These are phyloP conservation scores for Solanum megistacrolobum DNA, from an alignment of 257 asterid genomes.

Conservation along the genomic window DNA sequence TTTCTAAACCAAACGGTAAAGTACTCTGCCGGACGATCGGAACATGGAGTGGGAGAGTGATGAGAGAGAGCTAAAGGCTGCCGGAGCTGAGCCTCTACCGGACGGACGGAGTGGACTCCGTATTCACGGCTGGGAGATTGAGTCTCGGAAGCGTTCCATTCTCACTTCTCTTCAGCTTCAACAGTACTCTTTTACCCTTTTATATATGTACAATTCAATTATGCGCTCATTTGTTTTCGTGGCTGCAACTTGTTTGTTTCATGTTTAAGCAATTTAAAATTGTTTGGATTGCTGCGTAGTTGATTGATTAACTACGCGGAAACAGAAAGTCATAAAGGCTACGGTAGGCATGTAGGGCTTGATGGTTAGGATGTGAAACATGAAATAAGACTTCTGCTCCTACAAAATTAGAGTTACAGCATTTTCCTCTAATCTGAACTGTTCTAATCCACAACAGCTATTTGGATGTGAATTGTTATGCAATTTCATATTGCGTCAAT, in stretches of 20 bases:
- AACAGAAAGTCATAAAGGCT: not conserved
- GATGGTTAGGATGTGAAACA: not conserved
- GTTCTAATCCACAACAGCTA: not conserved
- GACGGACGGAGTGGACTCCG: slow-evolving; percentile 31
- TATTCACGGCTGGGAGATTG: slow-evolving; percentile 66
- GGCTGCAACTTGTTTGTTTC: not conserved
- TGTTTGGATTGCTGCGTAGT: not conserved
- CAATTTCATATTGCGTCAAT: not conserved
- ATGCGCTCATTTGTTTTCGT: not conserved
- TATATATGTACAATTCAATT: not conserved
- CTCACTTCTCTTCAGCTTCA: slow-evolving; percentile 66
- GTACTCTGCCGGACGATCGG: not conserved
- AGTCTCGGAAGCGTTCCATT: slow-evolving; percentile 68
- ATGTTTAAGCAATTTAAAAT: not conserved
- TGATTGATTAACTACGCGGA: not conserved
- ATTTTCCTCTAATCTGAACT: not conserved
- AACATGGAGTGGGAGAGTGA: slow-evolving; percentile 32
- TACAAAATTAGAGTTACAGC: not conserved
- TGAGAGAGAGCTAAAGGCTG: slow-evolving; percentile 29
- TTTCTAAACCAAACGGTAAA: not conserved
- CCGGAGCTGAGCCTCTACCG: slow-evolving; percentile 31
- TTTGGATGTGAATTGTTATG: not conserved
- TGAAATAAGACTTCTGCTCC: not conserved
- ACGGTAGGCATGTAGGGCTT: not conserved
- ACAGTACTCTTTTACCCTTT: slow-evolving; percentile 25